These are phyloP conservation scores for Calonectria honghensis DNA, from an alignment of 2,329 filamentous ascomycete genomes.

Conservation along the genomic window DNA sequence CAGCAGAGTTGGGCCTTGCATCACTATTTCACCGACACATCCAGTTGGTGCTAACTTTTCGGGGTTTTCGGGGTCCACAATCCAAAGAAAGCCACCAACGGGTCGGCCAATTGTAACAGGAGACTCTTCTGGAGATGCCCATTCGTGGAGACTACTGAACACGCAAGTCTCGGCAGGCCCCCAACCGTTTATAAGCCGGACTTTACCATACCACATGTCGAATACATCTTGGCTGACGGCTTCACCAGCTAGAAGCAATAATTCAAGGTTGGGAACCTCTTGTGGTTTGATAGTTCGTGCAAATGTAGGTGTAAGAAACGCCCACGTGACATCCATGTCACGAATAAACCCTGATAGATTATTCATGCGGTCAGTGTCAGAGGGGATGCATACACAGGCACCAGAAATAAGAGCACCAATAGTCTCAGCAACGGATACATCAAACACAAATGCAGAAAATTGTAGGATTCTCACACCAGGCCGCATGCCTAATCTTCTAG, in stretches of 20 bases:
- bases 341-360: conserved; percentile 10
- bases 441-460: conserved; percentile 28
- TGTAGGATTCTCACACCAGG: conserved; percentile 24
- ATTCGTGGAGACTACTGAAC: conserved; percentile 40
- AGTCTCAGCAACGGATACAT: conserved; percentile 10
- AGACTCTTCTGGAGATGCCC: conserved; percentile 5
- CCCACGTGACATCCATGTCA: conserved; percentile 18
- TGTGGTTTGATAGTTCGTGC: conserved; percentile 17
- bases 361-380: conserved; percentile 8
- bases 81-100: conserved; percentile 40
- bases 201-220: conserved; percentile 31
- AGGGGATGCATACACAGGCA: conserved; percentile 20
- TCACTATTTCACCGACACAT: conserved; percentile 42
- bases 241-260: conserved; percentile 37
- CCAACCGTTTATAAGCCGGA: conserved; percentile 42
- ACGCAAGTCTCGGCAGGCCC: conserved; percentile 41
- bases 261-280: conserved; percentile 24
- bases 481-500: background rate
- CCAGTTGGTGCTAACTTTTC: conserved; percentile 40
- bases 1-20: conserved; percentile 61
- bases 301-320: conserved; percentile 21
- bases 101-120: conserved; percentile 32
- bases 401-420: conserved; percentile 18
- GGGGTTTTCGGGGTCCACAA: conserved; percentile 36
- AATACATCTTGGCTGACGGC: conserved; percentile 39